Conservation (phyloP, 208 protist species). For the Vickermania ingenoplastis region DNA sequence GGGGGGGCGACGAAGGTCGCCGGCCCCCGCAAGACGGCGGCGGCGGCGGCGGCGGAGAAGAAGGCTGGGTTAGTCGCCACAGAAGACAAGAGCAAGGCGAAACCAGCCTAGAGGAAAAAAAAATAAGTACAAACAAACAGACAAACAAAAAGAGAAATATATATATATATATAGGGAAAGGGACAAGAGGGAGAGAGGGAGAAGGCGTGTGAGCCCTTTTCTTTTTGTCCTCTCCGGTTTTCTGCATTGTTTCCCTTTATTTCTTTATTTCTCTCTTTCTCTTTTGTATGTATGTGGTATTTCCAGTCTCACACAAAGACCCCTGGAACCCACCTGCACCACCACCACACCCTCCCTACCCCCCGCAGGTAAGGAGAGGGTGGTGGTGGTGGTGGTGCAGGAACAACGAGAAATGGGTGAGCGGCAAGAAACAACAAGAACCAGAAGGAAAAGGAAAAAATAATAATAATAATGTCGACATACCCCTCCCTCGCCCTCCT, state of each 20-base stretch:
- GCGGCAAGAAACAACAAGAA: too few relatives aligned
- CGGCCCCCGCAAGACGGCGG: background rate
- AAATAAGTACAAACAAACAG: slow-evolving; percentile 1
- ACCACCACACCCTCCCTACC: too few relatives aligned
- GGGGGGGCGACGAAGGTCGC: background rate
- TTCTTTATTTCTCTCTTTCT: too few relatives aligned
- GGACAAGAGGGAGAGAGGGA: background rate
- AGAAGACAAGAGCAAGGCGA: background rate
- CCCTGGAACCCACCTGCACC: too few relatives aligned
- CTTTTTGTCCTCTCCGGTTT: background rate
- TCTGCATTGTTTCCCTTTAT: too few relatives aligned
- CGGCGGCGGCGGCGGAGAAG: background rate
- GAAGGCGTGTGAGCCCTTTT: background rate
- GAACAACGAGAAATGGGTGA: too few relatives aligned
- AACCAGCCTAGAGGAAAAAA: background rate
- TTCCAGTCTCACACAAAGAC: too few relatives aligned
- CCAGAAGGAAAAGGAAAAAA: background rate
- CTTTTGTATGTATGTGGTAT: too few relatives aligned
- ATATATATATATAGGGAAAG: background rate
- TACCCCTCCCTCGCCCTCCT: too few relatives aligned
- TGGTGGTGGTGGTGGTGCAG: too few relatives aligned
- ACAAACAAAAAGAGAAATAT: background rate
- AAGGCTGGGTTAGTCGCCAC: background rate
- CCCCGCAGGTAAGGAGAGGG: too few relatives aligned
- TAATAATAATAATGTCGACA: too few relatives aligned